These are phyloP conservation scores for Didymella segeticola DNA, from an alignment of 2,329 filamentous ascomycete genomes.

Conservation along the genomic window DNA sequence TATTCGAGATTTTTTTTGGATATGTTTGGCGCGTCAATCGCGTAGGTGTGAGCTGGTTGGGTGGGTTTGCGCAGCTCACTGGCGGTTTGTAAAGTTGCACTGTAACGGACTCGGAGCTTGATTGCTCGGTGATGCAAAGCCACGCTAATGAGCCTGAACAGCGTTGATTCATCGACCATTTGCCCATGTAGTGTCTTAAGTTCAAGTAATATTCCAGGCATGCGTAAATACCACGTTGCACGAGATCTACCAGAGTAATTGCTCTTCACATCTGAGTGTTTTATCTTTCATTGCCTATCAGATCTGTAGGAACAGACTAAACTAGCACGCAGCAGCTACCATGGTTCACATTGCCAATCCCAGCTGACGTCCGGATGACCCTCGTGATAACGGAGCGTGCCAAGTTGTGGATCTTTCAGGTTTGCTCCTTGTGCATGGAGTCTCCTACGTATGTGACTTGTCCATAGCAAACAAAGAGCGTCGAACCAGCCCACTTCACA, in stretches of 20 bases:
- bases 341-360: not conserved
- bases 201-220: no score
- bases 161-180: not conserved
- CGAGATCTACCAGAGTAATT: not conserved
- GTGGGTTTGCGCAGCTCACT: slow-evolving; percentile 1
- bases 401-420: not conserved
- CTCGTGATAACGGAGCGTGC: not conserved
- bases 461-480: not conserved
- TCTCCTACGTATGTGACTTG: not conserved
- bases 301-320: not conserved
- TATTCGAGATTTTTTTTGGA: not conserved
- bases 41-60: not conserved
- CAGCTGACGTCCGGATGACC: slow-evolving; percentile 3
- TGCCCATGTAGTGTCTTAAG: no score
- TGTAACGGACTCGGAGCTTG: slow-evolving; percentile 15
- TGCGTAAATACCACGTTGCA: no score
- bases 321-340: not conserved
- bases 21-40: not conserved
- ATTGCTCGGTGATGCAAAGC: slow-evolving; percentile 27
- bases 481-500: not conserved
- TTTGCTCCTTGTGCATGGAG: not conserved
- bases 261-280: not conserved
- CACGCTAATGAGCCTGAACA: slow-evolving; percentile 4
- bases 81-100: slow-evolving; percentile 10
- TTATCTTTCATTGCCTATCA: not conserved